Evolutionary conservation across 805 yeast genomes (phyloP).

Genomic region (Candida nemodendra): DNA sequence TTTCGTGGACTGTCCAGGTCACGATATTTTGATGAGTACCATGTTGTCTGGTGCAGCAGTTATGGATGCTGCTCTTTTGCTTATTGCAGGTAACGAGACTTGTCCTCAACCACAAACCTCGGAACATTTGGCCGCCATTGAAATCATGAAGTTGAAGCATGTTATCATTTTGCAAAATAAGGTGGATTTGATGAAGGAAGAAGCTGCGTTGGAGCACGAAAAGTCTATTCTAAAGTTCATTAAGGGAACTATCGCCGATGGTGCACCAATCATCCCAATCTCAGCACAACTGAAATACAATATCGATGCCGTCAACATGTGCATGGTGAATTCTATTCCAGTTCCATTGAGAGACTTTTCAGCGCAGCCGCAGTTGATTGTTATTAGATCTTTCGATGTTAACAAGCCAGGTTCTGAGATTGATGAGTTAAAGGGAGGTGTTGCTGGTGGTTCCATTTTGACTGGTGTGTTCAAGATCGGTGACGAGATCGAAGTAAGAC

Average conservation of each 20-base stretch:
- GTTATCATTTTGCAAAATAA: conserved; percentile 95
- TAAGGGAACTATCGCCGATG: conserved; percentile 98
- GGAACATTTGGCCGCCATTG: conserved; percentile 99
- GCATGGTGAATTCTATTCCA: conserved; percentile 91
- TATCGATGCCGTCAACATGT: conserved; percentile 97
- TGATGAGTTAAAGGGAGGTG: conserved; percentile 98
- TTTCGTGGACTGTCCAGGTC: conserved; percentile 99
- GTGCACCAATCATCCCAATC: conserved; percentile 98
- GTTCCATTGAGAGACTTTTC: conserved; percentile 94
- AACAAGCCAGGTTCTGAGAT: conserved; percentile 99
- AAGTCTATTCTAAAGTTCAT: conserved; percentile 88
- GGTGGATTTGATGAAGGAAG: conserved; percentile 98
- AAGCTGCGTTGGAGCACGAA: conserved; percentile 92
- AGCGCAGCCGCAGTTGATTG: conserved; percentile 92
- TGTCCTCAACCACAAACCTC: conserved; percentile 99
- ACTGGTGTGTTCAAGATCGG: conserved; percentile 96
- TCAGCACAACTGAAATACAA: conserved; percentile 98
- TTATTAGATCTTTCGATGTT: conserved; percentile 97
- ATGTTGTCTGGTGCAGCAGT: conserved; percentile 99
- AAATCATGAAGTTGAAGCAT: conserved; percentile 97
- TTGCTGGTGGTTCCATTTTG: conserved; percentile 98
- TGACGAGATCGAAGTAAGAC: conserved; percentile 98
- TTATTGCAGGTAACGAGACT: conserved; percentile 97
- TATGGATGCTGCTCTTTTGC: conserved; percentile 97
- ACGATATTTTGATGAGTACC: conserved; percentile 99